These are phyloP conservation scores for Cupressus sempervirens DNA, from an alignment of 75 land plant genomes.

Conservation along the genomic window DNA sequence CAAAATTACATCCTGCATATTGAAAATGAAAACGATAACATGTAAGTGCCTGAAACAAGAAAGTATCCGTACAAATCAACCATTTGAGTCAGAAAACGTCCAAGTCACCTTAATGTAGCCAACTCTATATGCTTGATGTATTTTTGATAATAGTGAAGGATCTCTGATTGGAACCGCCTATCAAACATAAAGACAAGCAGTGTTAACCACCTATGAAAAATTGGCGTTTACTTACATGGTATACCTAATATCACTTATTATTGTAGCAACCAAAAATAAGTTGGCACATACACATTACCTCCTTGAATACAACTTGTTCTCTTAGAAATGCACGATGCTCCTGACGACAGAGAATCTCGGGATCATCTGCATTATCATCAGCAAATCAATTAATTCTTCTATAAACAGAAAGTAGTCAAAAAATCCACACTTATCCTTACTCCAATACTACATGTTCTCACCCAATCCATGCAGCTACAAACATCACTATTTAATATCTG, in stretches of 20 bases:
- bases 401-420: neutral
- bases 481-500: neutral
- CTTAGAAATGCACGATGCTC: constrained; percentile 76
- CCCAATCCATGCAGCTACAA: neutral
- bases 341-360: constrained; percentile 54
- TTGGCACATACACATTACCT: constrained; percentile 41
- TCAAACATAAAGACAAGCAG: neutral
- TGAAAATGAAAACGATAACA: neutral
- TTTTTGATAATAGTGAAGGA: constrained; percentile 65
- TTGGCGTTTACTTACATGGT: neutral
- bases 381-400: neutral
- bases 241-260: neutral
- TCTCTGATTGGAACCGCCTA: constrained; percentile 91
- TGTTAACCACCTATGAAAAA: neutral
- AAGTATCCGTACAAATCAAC: too few relatives aligned
- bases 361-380: constrained; percentile 64
- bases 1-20: constrained; percentile 82
- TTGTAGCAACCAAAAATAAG: neutral
- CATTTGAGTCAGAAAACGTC: neutral
- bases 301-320: constrained; percentile 89
- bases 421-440: neutral
- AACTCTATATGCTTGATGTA: constrained; percentile 93
- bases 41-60: neutral
- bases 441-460: too few relatives aligned
- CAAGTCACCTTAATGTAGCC: constrained; percentile 82